phyloP scores from a whole-genome alignment of 164 flowering plant species.

The Hamamelis virginiana region DNA sequence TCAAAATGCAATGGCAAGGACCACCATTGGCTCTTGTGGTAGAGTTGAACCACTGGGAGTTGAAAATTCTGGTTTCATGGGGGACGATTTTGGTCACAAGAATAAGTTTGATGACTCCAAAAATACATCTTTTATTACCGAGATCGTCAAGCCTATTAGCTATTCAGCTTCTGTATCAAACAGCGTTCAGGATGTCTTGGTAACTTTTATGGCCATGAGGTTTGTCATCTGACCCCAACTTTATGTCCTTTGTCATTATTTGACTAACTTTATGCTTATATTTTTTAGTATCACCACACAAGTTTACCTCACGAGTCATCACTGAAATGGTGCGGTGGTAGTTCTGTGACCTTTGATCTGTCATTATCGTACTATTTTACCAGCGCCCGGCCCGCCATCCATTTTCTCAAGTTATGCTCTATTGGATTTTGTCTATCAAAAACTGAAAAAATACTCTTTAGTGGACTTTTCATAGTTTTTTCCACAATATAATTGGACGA shows the following conservation, averaged over 20 bases:
- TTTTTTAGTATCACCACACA: no score
- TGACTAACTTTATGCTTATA: background rate
- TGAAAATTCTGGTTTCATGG: constrained; percentile 26
- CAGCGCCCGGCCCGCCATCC: no score
- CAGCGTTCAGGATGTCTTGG: constrained; percentile 58
- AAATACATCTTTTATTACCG: constrained; percentile 36
- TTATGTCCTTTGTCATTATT: background rate
- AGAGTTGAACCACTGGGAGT: constrained; percentile 18
- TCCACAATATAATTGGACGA: no score
- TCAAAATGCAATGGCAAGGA: constrained; percentile 22
- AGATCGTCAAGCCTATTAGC: constrained; percentile 72
- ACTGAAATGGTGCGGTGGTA: no score
- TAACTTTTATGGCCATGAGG: constrained; percentile 78
- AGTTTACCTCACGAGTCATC: no score
- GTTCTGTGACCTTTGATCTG: no score
- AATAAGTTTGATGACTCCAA: constrained; percentile 28
- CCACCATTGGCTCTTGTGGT: constrained; percentile 15
- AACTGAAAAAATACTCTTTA: no score
- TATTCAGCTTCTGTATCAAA: constrained; percentile 56
- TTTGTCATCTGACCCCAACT: constrained; percentile 27
- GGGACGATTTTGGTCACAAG: constrained; percentile 25
- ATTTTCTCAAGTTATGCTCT: no score
- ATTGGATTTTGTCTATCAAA: no score
- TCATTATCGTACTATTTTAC: no score
- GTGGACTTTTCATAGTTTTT: no score